These are phyloP conservation scores for Neonectria ditissima DNA, from an alignment of 2,329 filamentous ascomycete species.

Conservation along the genomic window DNA sequence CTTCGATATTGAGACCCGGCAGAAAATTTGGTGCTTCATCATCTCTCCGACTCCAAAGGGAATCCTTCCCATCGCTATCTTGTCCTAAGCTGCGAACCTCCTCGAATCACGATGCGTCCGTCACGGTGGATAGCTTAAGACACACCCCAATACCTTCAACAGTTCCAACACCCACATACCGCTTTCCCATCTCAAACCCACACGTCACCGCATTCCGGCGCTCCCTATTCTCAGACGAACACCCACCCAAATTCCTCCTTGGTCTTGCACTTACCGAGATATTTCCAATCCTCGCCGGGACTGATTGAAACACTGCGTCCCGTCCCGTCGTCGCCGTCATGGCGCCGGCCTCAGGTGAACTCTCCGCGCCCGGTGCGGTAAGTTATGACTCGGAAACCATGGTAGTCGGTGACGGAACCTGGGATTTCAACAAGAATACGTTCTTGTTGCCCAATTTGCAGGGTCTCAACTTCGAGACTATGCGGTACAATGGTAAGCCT, in stretches of 20 bases:
- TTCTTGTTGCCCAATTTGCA: constrained; percentile 83
- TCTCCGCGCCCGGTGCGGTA: constrained; percentile 78
- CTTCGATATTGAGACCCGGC: constrained; percentile 1
- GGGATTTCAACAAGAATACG: constrained; percentile 81
- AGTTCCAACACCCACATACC: constrained; percentile 2
- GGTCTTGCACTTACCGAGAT: constrained; percentile 8
- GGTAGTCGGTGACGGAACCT: constrained; percentile 84
- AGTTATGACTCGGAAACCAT: constrained; percentile 80
- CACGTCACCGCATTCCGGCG: constrained; percentile 27
- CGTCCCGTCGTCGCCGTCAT: constrained; percentile 61
- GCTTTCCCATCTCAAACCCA: not conserved
- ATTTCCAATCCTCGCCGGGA: constrained; percentile 20
- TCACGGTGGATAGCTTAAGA: constrained; percentile 23
- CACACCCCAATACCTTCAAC: constrained; percentile 4
- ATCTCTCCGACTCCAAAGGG: not conserved
- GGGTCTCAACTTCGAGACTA: constrained; percentile 83
- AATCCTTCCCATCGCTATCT: not conserved
- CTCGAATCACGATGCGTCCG: constrained; percentile 22
- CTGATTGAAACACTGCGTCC: constrained; percentile 41
- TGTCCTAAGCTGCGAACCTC: not conserved
- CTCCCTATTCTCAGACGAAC: constrained; percentile 4
- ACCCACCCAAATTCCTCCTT: not conserved
- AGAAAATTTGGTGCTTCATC: constrained; percentile 7
- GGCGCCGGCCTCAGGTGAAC: constrained; percentile 68
- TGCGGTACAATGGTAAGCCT: constrained; percentile 81